Evolutionary conservation across 768 basidiomycete species (phyloP).

Genomic region (Rhodosporidiobolus odoratus): DNA sequence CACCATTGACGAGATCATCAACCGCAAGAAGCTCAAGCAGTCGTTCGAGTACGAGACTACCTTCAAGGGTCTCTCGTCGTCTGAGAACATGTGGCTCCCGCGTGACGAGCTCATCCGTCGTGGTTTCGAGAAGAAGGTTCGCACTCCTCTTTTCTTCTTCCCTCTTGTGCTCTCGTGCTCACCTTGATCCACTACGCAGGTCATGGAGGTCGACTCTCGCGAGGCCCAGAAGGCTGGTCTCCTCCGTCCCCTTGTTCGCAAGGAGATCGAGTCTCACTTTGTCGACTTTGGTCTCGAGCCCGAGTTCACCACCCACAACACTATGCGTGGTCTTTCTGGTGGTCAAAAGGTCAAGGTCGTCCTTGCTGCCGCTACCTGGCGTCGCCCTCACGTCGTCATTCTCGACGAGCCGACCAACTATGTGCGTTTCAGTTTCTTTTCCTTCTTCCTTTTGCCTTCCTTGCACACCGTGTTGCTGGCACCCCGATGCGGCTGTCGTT

Average conservation of each 20-base stretch:
- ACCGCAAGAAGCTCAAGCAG: conserved; percentile 92
- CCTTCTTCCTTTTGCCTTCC: not conserved
- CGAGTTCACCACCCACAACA: conserved; percentile 98
- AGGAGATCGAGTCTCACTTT: conserved; percentile 97
- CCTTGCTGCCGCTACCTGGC: conserved; percentile 76
- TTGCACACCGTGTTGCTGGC: too few species aligned
- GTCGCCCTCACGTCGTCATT: conserved; percentile 94
- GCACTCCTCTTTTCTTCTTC: conserved; percentile 58
- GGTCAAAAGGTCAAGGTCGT: conserved; percentile 98
- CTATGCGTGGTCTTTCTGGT: conserved; percentile 93
- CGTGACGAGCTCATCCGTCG: conserved; percentile 79
- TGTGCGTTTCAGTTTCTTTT: not conserved
- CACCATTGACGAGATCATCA: conserved; percentile 65
- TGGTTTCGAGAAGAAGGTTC: conserved; percentile 75
- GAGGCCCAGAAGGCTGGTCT: conserved; percentile 87
- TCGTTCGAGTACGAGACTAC: conserved; percentile 66
- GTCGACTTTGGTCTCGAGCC: conserved; percentile 98
- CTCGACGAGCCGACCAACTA: conserved; percentile 46
- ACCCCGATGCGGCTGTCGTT: too few species aligned
- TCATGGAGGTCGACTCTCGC: conserved; percentile 77
- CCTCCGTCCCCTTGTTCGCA: conserved; percentile 94
- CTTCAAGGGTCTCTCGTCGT: conserved; percentile 65
- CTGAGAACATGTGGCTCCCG: conserved; percentile 87
- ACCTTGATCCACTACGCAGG: conserved; percentile 64
- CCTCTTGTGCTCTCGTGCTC: conserved; percentile 93